A percentile compares a stretch with the other conserved stretches of the same genome.
Evolutionary conservation across 1,284 basidiomycete genomes (phyloP).

Genomic region (Ganoderma boninense): DNA sequence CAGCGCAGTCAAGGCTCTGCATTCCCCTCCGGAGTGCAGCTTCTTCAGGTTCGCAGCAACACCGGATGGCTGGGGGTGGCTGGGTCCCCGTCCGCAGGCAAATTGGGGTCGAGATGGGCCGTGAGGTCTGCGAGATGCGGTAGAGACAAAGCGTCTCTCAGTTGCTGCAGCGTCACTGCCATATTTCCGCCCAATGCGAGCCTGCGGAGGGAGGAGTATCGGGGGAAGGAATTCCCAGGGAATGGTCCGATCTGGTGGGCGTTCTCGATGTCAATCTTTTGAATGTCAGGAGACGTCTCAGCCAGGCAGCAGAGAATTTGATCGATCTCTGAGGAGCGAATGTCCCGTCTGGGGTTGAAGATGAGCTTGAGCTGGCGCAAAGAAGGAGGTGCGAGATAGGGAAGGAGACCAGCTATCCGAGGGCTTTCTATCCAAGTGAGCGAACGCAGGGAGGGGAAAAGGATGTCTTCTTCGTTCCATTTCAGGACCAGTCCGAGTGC

Average conservation of each 20-base stretch:
- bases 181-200: neutral
- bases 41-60: neutral
- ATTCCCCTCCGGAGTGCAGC: neutral
- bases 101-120: neutral
- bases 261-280: neutral
- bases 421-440: conserved; percentile 2
- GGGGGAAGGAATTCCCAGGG: neutral
- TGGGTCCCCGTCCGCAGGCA: neutral
- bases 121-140: neutral
- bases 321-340: neutral
- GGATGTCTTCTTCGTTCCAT: neutral
- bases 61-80: neutral
- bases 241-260: neutral
- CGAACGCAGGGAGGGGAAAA: conserved; percentile 1
- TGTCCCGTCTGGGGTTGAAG: neutral
- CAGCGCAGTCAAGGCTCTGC: neutral
- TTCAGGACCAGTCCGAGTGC: neutral
- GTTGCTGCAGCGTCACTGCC: neutral
- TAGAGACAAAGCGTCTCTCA: neutral
- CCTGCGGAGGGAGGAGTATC: neutral
- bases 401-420: neutral
- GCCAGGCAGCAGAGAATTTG: neutral
- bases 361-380: neutral
- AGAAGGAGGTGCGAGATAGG: neutral
- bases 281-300: neutral